Evolutionary conservation across 495 filamentous ascomycete species (phyloP).

Genomic region (Xylaria nigripes): DNA sequence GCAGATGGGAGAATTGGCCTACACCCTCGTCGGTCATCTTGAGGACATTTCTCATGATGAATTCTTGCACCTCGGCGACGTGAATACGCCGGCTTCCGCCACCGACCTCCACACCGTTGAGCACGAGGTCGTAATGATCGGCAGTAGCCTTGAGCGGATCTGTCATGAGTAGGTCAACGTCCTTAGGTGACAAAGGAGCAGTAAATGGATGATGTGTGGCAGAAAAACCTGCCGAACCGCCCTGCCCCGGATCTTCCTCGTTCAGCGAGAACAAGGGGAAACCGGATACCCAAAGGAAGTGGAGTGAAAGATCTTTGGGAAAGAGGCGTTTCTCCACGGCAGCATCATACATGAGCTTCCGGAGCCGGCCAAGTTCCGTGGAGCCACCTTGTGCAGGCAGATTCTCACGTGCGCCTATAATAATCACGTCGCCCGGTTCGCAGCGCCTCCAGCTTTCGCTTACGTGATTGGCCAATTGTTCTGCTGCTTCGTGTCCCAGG

Average conservation of each 20-base stretch:
- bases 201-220: constrained; percentile 97
- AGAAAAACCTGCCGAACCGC: constrained; percentile 66
- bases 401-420: constrained; percentile 68
- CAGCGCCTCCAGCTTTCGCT: constrained; percentile 13
- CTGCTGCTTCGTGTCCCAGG: constrained; percentile 61
- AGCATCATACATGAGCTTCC: constrained; percentile 58
- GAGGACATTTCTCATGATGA: constrained; percentile 75
- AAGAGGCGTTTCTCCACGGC: constrained; percentile 55
- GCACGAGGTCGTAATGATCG: constrained; percentile 90
- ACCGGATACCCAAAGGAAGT: constrained; percentile 74
- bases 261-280: constrained; percentile 86
- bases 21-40: constrained; percentile 54
- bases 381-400: constrained; percentile 57
- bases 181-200: constrained; percentile 61
- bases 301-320: constrained; percentile 45
- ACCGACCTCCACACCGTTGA: constrained; percentile 92
- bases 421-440: constrained; percentile 65
- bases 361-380: constrained; percentile 70
- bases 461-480: constrained; percentile 8
- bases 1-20: constrained; percentile 70
- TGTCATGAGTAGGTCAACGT: constrained; percentile 65
- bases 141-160: constrained; percentile 64
- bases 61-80: constrained; percentile 73
- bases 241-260: constrained; percentile 65
- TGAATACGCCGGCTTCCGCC: constrained; percentile 93